phyloP scores from a whole-genome alignment of 257 asterid genomes.

The Salvia miltiorrhiza region DNA sequence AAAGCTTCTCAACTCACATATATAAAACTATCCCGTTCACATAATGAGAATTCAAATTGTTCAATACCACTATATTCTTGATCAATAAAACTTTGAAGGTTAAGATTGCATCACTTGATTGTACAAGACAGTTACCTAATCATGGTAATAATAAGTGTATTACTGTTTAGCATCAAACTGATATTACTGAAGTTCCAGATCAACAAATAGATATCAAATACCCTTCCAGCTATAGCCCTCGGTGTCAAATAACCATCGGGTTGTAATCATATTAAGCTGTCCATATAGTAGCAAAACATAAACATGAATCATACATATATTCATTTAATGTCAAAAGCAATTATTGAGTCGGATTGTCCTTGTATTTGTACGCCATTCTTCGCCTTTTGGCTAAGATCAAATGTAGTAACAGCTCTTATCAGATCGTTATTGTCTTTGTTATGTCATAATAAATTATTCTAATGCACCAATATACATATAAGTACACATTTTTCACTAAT shows the following conservation, averaged over 20 bases:
- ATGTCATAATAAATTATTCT: not conserved
- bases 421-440: not conserved
- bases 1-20: slow-evolving; percentile 2
- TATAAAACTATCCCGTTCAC: not conserved
- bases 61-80: not conserved
- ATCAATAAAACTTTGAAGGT: not conserved
- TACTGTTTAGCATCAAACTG: not conserved
- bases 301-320: not conserved
- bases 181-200: not conserved
- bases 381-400: no score
- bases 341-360: no score
- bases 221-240: not conserved
- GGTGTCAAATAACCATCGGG: not conserved
- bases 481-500: not conserved
- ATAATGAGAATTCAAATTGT: not conserved
- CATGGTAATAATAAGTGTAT: not conserved
- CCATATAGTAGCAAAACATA: not conserved
- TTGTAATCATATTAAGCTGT: not conserved
- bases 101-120: not conserved
- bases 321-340: not conserved
- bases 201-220: not conserved
- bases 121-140: not conserved
- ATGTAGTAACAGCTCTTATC: no score
- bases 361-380: no score
- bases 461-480: not conserved